These are phyloP conservation scores for Verticillium alfalfae DNA, from an alignment of 2,329 filamentous ascomycete genomes.

Conservation along the genomic window DNA sequence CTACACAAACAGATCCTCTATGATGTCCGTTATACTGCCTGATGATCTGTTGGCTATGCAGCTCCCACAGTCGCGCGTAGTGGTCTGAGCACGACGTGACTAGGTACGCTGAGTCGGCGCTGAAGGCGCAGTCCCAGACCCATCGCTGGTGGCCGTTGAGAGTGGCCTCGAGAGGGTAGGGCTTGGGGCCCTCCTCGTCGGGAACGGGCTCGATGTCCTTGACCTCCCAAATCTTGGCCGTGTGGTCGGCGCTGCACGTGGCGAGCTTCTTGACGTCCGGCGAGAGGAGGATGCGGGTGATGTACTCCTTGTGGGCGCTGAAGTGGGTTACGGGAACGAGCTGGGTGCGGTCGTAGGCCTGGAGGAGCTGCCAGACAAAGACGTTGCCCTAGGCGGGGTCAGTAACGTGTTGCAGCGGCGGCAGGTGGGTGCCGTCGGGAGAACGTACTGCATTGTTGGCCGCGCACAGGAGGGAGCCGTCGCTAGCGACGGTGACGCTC, in stretches of 20 bases:
- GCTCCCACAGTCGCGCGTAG: conserved; percentile 87
- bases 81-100: conserved; percentile 93
- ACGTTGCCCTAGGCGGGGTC: conserved; percentile 68
- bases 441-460: conserved; percentile 76
- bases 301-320: conserved; percentile 85
- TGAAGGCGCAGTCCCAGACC: conserved; percentile 98
- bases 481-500: conserved; percentile 91
- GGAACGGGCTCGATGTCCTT: conserved; percentile 54
- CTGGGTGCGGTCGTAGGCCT: conserved; percentile 74
- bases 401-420: neutral
- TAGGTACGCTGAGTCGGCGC: conserved; percentile 85
- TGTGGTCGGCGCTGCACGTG: conserved; percentile 89
- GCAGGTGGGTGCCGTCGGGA: neutral
- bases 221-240: conserved; percentile 94
- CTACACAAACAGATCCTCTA: conserved; percentile 85
- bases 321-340: conserved; percentile 86
- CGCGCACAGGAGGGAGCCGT: conserved; percentile 87
- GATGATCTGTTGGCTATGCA: conserved; percentile 81
- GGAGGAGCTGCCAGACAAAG: conserved; percentile 92
- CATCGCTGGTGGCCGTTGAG: conserved; percentile 87
- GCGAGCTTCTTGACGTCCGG: conserved; percentile 92
- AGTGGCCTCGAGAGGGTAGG: conserved; percentile 78
- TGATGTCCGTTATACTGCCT: conserved; percentile 95
- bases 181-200: conserved; percentile 40
- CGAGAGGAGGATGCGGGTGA: conserved; percentile 84